Evolutionary conservation across 1,284 basidiomycete species (phyloP), one percentile per base, ranked within the genome.

Genomic region (Moesziomyces globuligerus): DNA sequence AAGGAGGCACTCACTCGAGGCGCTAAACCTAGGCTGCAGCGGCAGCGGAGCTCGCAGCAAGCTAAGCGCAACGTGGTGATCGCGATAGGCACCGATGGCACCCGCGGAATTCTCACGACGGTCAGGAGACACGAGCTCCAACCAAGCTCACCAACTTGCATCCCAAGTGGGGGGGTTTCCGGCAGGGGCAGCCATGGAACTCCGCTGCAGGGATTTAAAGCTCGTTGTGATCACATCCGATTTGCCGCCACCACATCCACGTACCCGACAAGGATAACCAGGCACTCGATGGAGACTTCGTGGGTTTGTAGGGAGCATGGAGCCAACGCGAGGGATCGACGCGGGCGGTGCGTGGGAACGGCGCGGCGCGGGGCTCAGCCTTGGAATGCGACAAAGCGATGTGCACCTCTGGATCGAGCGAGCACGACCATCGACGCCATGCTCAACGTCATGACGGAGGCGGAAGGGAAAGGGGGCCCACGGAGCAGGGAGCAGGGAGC

Each of bases 71-170:
- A n/a, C n/a, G n/a, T n/a, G n/a, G n/a, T n/a, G n/a, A n/a, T n/a
- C n/a, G n/a, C n/a, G n/a, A n/a, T n/a, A n/a, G n/a, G n/a, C n/a
- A n/a, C n/a, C n/a, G n/a, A n/a, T n/a, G n/a, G n/a, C n/a, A n/a
- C n/a, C n/a, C n/a, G 36, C n/a, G 11, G 7, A 10, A 23, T 61
- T 61, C 51, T 46, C 58, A 60, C 50, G 50, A 61, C 58, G 51
- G 58, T 61, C 41, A 61, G 58, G 51, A 36, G 51, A 3, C 17
- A 25, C 10, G 39, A 6, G 13, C n/a, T n/a, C n/a, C n/a, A n/a
- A n/a, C n/a, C n/a, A n/a, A n/a, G n/a, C n/a, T n/a, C n/a, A n/a
- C n/a, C n/a, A n/a, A n/a, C n/a, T n/a, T n/a, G n/a, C n/a, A n/a
- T n/a, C n/a, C n/a, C n/a, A n/a, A n/a, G n/a, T n/a, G n/a, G n/a